Base-by-base conservation (phyloP, 768 basidiomycete species). In the Brasilioporus rufonigricans region DNA sequence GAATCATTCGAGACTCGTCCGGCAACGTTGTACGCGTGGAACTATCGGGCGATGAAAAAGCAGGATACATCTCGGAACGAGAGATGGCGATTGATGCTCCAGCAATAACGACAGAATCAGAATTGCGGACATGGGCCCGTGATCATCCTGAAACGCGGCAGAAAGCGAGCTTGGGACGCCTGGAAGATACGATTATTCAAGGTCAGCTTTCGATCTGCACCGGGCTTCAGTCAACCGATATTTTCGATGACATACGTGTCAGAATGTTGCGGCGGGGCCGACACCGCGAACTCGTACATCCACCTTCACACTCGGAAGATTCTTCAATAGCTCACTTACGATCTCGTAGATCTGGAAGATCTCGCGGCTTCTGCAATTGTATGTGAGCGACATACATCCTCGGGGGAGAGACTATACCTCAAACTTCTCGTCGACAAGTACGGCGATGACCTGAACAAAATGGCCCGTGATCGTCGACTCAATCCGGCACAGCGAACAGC, bases 401-500 rank as follows among this genome's bases (percentile, higher is more conserved):
- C 70, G 12, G 85, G 86, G 3, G 93, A 98, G 72, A 69, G 77
- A 53, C 73, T 71, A 43, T 90, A 87, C 70, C 76, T 98, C 40
- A 69, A 74, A 53, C 73, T 79, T 40, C 78, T 98, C 27, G 81
- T 91, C 13, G 70, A 71, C 39, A 86, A 81, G 69, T 76, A 98
- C 72, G 89, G 86, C 2, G 73, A 77, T 29, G 86, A 98, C 73
- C 73, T 86, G 23, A 79, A 81, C 27, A 76, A 72, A 46, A 98
- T 97, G 94, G 83, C 84, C 12, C 76, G 77, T 61, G 95, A 98
- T 73, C 74, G 84, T 55, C 86, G 78, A 71, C 69, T 89, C 55
- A 98, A 98, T 69, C 73, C 81, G 16, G 86, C 85, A 70, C 96
- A 98, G 74, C 82, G 87, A 65, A 97, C 93, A 2, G 80, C 76